These are phyloP conservation scores for Fraxinus nigra DNA, from an alignment of 305 asterid genomes.

Conservation along the genomic window DNA sequence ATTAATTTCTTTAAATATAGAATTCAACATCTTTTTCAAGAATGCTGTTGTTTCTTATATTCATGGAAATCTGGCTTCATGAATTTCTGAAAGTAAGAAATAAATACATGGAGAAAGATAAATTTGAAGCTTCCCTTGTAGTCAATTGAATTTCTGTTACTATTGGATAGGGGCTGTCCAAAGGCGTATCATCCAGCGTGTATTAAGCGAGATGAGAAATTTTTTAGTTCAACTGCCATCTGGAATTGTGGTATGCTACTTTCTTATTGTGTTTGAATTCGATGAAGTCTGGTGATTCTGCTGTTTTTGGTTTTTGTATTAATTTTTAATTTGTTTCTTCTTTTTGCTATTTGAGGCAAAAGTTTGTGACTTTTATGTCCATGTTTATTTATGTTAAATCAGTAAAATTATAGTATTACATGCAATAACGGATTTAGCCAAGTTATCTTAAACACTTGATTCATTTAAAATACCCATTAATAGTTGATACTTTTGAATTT, in stretches of 20 bases:
- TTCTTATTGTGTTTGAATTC: conserved; percentile 10
- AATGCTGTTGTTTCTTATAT: not conserved
- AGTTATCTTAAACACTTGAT: conserved; percentile 8
- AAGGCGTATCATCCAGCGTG: conserved; percentile 57
- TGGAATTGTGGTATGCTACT: conserved; percentile 57
- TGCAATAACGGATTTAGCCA: not conserved
- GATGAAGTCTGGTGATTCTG: not conserved
- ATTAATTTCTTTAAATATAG: not conserved
- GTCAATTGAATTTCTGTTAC: conserved; percentile 15
- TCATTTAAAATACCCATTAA: not conserved
- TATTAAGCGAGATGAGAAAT: conserved; percentile 52
- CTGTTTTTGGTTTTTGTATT: not conserved
- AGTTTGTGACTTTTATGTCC: not conserved
- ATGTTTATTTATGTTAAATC: not conserved
- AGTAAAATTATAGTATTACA: not conserved
- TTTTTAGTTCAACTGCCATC: conserved; percentile 46
- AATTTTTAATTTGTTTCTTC: conserved; percentile 3
- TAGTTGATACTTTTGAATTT: not conserved
- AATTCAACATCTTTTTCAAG: not conserved
- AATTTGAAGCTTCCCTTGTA: not conserved
- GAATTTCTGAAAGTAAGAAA: not conserved
- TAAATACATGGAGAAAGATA: not conserved
- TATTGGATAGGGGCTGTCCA: conserved; percentile 49
- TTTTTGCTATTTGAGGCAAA: conserved; percentile 1
- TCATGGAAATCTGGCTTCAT: conserved; percentile 3